These are phyloP conservation scores for Diacronema lutheri DNA, from an alignment of 78 protist genomes.

Conservation along the genomic window DNA sequence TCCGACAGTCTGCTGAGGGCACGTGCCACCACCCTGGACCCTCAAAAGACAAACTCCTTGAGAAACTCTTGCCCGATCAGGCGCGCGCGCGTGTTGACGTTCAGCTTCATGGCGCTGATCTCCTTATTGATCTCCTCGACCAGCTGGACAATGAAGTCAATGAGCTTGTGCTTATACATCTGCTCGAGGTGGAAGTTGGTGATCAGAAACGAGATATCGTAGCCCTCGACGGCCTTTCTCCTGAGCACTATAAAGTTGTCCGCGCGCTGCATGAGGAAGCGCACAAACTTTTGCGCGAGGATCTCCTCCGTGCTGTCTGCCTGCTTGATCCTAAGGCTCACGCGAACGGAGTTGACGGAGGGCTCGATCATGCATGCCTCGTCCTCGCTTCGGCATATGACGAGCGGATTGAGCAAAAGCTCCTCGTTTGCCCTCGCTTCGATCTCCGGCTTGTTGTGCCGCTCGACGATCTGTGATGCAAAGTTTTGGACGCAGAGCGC, in stretches of 20 bases:
- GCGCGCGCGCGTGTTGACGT: conserved; percentile 87
- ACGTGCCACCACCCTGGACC: too few species aligned
- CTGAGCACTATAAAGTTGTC: conserved; percentile 91
- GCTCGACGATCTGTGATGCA: conserved; percentile 93
- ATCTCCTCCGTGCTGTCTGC: conserved; percentile 89
- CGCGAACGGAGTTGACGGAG: conserved; percentile 89
- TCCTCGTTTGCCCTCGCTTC: conserved; percentile 81
- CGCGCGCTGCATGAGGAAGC: conserved; percentile 95
- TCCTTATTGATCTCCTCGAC: conserved; percentile 95
- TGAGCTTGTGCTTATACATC: conserved; percentile 91
- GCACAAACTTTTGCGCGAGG: conserved; percentile 81
- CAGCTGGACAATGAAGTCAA: conserved; percentile 95
- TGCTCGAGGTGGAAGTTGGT: conserved; percentile 93
- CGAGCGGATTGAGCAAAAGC: conserved; percentile 82
- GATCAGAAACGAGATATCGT: conserved; percentile 94
- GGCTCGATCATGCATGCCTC: conserved; percentile 91
- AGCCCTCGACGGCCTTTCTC: conserved; percentile 90
- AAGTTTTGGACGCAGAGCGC: conserved; percentile 93
- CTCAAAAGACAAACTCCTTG: conserved; percentile 25
- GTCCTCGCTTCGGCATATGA: conserved; percentile 78
- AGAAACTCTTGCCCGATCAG: conserved; percentile 82
- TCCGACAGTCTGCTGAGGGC: too few species aligned
- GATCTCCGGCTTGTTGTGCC: conserved; percentile 99
- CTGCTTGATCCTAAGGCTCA: conserved; percentile 85
- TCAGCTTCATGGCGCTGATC: conserved; percentile 82